Evolutionary conservation across 495 filamentous ascomycete genomes (phyloP), one percentile per base, ranked within the genome.

Genomic region (Trichoderma parareesei): DNA sequence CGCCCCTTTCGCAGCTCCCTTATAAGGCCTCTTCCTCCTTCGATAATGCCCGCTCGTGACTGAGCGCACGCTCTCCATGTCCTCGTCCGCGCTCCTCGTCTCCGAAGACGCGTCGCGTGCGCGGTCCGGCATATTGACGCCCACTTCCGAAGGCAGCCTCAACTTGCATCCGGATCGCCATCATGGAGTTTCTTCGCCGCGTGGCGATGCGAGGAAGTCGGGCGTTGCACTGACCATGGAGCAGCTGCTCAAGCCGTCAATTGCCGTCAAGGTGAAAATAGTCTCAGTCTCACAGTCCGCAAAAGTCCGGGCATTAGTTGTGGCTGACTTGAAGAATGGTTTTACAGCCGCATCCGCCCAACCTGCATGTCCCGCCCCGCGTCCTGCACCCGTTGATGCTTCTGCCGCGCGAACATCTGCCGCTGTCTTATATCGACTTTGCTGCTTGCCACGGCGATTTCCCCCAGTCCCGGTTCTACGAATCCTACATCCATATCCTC

Each of bases 381-480:
- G 79, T 80, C 49, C 76, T 89, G 38, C 77, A 84, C 49, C 87
- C 87, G 6, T 74, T 89, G 60, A 79, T 85, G 67, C 74, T 85
- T 20, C 72, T 90, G 0, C 84, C 86, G 20, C 86, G 87, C 67
- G 81, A 83, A 41, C 73, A 78, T 62, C 70, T 90, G 4, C 82
- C 84, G 6, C 71, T 90, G 37, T 83, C 83, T 2, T 84, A 80
- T 70, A 79, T 89, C 40, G 88, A 89, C 65, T 77, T 83, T 33
- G 70, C 75, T 41, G 74, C 81, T 9, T 80, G 83, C 8, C 75
- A 82, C 41, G 80, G 78, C 62, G 74, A 74, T 44, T 74, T 85
- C 38, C 76, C 84, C 5, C 73, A 80, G 13, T 79, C 82, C 4
- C 79, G 82, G 33, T 72, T 82, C 33, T 89, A 85, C 72, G 81